Conservation (phyloP, 1,284 basidiomycete species). For the Marasmius tenuissimus region DNA sequence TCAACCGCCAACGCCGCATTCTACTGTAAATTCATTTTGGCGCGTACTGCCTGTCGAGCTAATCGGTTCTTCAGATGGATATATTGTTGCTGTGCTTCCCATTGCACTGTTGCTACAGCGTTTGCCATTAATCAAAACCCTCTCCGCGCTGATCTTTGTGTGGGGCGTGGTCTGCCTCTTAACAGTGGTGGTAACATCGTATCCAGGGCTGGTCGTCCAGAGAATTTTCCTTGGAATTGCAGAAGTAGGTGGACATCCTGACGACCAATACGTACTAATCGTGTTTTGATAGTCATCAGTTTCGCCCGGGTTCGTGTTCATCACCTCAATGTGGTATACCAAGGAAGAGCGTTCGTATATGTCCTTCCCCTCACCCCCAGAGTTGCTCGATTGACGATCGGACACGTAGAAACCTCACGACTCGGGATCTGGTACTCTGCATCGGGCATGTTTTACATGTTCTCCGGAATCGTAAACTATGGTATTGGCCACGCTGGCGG, state of each 20-base stretch:
- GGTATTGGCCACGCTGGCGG: conserved; percentile 11
- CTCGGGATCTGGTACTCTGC: conserved; percentile 13
- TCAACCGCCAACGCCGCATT: conserved; percentile 12
- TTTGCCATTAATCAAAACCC: conserved; percentile 7
- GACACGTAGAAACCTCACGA: conserved; percentile 1
- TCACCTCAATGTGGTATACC: conserved; percentile 11
- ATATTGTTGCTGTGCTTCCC: conserved; percentile 13
- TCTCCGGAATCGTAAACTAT: conserved; percentile 13
- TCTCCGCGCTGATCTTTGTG: conserved; percentile 8
- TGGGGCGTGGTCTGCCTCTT: conserved; percentile 11
- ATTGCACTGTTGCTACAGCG: conserved; percentile 11
- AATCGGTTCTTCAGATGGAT: conserved; percentile 3
- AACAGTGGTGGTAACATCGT: conserved; percentile 6
- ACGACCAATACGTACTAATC: neutral
- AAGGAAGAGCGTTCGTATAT: conserved; percentile 9
- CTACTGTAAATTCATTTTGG: neutral
- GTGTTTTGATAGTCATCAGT: conserved; percentile 3
- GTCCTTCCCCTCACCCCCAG: neutral
- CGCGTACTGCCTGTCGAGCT: neutral
- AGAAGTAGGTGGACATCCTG: conserved; percentile 3
- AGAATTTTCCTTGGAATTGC: conserved; percentile 12
- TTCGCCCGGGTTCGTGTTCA: conserved; percentile 9
- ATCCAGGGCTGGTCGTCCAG: conserved; percentile 5
- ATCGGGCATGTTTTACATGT: conserved; percentile 12
- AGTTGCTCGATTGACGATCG: neutral